A percentile compares a stretch with the other conserved stretches of the same genome.
phyloP scores from a whole-genome alignment of 306 rosid species.

The Urtica urens region DNA sequence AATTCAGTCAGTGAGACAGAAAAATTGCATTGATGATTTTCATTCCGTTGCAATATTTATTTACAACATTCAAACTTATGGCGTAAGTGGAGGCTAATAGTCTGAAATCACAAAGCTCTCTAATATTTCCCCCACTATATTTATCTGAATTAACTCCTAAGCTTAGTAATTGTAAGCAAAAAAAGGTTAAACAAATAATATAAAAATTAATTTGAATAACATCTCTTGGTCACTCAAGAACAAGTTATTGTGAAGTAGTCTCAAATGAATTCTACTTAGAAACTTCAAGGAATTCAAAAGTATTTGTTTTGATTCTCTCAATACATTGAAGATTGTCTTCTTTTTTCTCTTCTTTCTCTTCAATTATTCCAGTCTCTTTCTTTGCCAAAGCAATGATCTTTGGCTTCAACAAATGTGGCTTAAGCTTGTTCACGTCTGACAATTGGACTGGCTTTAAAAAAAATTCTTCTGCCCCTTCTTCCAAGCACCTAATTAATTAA shows the following conservation, averaged over 20 bases:
- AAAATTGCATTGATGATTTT: slow-evolving; percentile 15
- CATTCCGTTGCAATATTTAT: background rate
- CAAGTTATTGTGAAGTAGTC: background rate
- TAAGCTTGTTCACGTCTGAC: slow-evolving; percentile 66
- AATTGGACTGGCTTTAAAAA: slow-evolving; percentile 68
- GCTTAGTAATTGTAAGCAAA: background rate
- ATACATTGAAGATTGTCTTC: slow-evolving; percentile 5
- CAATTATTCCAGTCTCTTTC: slow-evolving; percentile 18
- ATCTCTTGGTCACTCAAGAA: background rate
- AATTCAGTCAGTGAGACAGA: no score
- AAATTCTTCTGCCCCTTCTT: slow-evolving; percentile 85
- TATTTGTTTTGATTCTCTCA: background rate
- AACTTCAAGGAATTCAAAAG: background rate
- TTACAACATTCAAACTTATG: slow-evolving; percentile 6
- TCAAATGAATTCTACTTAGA: background rate
- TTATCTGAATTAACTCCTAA: background rate
- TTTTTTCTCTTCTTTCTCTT: no score
- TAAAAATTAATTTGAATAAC: background rate
- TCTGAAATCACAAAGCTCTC: background rate
- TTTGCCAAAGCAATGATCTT: slow-evolving; percentile 16
- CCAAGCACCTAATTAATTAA: slow-evolving; percentile 51
- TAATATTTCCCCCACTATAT: background rate
- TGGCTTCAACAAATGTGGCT: slow-evolving; percentile 50
- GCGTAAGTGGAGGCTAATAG: no score
- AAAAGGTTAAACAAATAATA: background rate